Evolutionary conservation across 2,329 filamentous ascomycete genomes (phyloP).

Genomic region (Stagonosporopsis cucurbitacearum): DNA sequence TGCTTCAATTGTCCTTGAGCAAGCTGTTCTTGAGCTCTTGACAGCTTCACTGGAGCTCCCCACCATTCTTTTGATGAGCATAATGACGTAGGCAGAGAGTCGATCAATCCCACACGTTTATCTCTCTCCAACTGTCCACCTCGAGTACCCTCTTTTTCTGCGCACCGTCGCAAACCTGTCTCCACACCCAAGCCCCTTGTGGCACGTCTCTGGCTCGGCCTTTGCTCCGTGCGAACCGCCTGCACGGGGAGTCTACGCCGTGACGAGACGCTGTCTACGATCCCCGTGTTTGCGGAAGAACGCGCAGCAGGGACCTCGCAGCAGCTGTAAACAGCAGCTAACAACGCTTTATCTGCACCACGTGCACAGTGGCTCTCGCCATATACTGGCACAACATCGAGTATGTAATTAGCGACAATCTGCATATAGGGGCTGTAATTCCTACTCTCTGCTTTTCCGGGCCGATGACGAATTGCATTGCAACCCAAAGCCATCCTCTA

Average conservation of each 20-base stretch:
- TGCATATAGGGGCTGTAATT: too few species aligned
- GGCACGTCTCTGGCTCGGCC: constrained; percentile 13
- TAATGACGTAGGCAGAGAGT: constrained; percentile 34
- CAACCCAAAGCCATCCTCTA: not conserved
- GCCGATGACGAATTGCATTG: not conserved
- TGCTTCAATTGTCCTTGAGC: constrained; percentile 15
- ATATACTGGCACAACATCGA: not conserved
- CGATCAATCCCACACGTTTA: constrained; percentile 17
- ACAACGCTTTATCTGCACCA: not conserved
- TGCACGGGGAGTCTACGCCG: constrained; percentile 4
- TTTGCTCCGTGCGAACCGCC: constrained; percentile 5
- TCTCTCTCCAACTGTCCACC: constrained; percentile 12
- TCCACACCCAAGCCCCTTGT: constrained; percentile 30
- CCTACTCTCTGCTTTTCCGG: not conserved
- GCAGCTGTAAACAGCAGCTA: not conserved
- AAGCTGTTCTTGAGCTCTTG: constrained; percentile 20
- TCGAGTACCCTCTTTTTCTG: constrained; percentile 30
- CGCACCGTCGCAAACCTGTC: constrained; percentile 23
- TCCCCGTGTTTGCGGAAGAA: not conserved
- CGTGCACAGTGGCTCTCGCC: not conserved
- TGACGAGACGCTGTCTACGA: not conserved
- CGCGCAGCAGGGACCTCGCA: not conserved
- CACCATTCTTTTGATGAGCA: constrained; percentile 25
- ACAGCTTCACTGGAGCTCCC: constrained; percentile 22
- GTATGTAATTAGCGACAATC: too few species aligned